phyloP scores from a whole-genome alignment of 352 stramenopile genomes.

The Blastocystis hominis region DNA sequence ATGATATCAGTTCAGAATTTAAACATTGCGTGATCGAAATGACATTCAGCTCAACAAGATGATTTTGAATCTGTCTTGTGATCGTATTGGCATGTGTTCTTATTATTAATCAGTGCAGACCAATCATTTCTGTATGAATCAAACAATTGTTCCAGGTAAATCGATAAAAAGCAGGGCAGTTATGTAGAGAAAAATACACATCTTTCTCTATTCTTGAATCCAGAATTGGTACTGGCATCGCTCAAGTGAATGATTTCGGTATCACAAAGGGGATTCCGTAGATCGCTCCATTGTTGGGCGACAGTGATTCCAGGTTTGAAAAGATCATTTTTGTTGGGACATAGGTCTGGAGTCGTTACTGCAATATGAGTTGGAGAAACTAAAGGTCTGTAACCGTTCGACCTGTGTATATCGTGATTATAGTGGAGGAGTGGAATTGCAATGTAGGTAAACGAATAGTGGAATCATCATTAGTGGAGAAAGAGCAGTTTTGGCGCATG shows the following conservation, averaged over 20 bases:
- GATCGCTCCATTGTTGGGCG: constrained; percentile 36
- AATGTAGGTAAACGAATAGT: background rate
- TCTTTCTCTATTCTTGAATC: no score
- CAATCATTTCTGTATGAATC: no score
- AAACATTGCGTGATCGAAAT: background rate
- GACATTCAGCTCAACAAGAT: background rate
- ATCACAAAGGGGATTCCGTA: background rate
- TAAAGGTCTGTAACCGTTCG: constrained; percentile 20
- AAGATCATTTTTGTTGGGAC: background rate
- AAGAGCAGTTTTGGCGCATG: constrained; percentile 43
- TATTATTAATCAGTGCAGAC: no score
- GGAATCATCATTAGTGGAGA: constrained; percentile 7
- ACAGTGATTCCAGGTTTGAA: constrained; percentile 36
- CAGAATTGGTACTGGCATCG: background rate
- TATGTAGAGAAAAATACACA: no score
- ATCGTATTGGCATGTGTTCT: background rate
- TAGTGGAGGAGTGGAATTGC: constrained; percentile 21
- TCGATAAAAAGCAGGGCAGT: no score
- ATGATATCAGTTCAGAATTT: background rate
- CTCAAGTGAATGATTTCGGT: background rate
- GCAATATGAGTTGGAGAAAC: constrained; percentile 50
- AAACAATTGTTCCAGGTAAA: no score
- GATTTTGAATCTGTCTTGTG: background rate
- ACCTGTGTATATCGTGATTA: constrained; percentile 54
- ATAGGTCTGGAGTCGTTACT: constrained; percentile 29